A percentile compares a stretch with the other conserved stretches of the same genome.
phyloP scores from a whole-genome alignment of 2,329 filamentous ascomycete species.

The Neofusicoccum cordaticola region DNA sequence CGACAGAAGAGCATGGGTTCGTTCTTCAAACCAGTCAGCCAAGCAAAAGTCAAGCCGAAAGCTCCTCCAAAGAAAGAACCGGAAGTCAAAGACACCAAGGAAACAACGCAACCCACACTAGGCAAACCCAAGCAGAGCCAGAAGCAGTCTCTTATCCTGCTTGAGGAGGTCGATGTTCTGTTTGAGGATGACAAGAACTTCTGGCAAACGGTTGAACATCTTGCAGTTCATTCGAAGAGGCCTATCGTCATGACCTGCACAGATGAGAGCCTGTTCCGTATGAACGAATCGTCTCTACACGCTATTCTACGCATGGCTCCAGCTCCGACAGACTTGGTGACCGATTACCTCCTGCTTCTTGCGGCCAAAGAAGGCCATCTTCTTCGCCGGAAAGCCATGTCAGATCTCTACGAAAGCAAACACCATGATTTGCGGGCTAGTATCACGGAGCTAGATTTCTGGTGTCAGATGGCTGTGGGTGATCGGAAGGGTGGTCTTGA shows the following conservation, averaged over 20 bases:
- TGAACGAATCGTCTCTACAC: constrained; percentile 72
- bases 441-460: constrained; percentile 84
- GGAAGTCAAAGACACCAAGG: neutral
- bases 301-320: constrained; percentile 75
- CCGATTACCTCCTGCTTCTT: constrained; percentile 77
- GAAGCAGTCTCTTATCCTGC: constrained; percentile 88
- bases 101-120: constrained; percentile 28
- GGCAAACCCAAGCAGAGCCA: constrained; percentile 50
- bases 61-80: neutral
- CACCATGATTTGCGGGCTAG: constrained; percentile 73
- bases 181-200: constrained; percentile 97
- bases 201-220: constrained; percentile 74
- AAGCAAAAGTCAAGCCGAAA: constrained; percentile 21
- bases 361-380: constrained; percentile 88
- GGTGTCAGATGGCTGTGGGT: constrained; percentile 94
- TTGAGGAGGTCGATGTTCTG: constrained; percentile 90
- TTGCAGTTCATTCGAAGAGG: constrained; percentile 81
- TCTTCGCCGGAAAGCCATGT: constrained; percentile 64
- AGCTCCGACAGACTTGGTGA: constrained; percentile 64
- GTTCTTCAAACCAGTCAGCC: constrained; percentile 62
- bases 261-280: constrained; percentile 76
- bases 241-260: constrained; percentile 96
- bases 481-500: constrained; percentile 83
- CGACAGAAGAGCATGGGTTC: constrained; percentile 76
- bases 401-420: constrained; percentile 67